phyloP scores from a whole-genome alignment of 768 basidiomycete species.

The Auricularia heimuer region DNA sequence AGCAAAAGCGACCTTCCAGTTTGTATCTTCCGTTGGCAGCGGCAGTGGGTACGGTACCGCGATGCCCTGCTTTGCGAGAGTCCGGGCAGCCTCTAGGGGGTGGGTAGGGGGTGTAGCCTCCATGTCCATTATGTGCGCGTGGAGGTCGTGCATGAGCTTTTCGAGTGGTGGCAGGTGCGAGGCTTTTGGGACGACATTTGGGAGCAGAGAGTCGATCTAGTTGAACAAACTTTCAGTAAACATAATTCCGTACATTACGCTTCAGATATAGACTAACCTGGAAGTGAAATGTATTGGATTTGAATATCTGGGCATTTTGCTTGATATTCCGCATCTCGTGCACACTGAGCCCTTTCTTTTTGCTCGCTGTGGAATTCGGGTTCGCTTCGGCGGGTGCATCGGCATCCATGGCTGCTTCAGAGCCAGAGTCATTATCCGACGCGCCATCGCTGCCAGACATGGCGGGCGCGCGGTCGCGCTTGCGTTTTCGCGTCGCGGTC shows the following conservation, averaged over 20 bases:
- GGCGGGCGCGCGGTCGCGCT: background rate
- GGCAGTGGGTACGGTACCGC: slow-evolving; percentile 64
- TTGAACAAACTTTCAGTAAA: background rate
- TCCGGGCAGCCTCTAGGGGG: slow-evolving; percentile 47
- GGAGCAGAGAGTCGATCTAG: slow-evolving; percentile 41
- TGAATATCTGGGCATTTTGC: slow-evolving; percentile 64
- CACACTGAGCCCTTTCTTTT: slow-evolving; percentile 4
- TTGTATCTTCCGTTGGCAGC: slow-evolving; percentile 63
- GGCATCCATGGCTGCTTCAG: background rate
- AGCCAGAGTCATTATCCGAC: background rate
- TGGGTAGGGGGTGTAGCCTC: slow-evolving; percentile 48
- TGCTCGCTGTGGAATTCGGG: background rate
- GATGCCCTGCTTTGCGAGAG: slow-evolving; percentile 42
- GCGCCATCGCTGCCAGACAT: background rate
- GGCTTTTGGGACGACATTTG: slow-evolving; percentile 61
- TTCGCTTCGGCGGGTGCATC: background rate
- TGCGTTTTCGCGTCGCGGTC: background rate
- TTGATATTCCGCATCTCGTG: slow-evolving; percentile 57
- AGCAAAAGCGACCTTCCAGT: slow-evolving; percentile 83
- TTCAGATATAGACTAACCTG: slow-evolving; percentile 40
- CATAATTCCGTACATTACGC: background rate
- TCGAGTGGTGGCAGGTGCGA: slow-evolving; percentile 51
- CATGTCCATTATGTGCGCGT: slow-evolving; percentile 52
- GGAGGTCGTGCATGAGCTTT: slow-evolving; percentile 56
- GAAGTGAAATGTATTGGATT: slow-evolving; percentile 74